Conservation (phyloP, 169 alveolate genomes). For the Eimeria sp. region DNA sequence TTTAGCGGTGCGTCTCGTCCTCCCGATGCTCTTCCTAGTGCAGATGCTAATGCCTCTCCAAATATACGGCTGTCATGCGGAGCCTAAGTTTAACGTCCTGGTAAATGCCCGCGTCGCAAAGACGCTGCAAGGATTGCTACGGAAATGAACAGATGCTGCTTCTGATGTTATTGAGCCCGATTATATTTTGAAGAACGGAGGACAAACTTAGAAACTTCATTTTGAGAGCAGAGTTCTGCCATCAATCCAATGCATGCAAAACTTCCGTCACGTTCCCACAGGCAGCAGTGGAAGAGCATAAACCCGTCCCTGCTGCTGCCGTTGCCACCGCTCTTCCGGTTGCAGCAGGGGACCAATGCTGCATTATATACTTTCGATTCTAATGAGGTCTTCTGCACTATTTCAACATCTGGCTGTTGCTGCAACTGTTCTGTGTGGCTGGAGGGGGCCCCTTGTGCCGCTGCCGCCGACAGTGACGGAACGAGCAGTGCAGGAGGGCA, state of each 20-base stretch:
- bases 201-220: not conserved
- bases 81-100: not conserved
- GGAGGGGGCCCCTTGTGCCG: constrained; percentile 38
- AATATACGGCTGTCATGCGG: not conserved
- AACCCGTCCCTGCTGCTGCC: constrained; percentile 40
- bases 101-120: not conserved
- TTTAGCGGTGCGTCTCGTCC: not conserved
- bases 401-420: not conserved
- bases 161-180: not conserved
- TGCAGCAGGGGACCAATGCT: not conserved
- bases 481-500: constrained; percentile 58
- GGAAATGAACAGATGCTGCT: not conserved
- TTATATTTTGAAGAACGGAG: not conserved
- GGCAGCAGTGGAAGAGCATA: constrained; percentile 21
- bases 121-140: not conserved
- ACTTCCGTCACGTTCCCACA: not conserved
- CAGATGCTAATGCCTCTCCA: not conserved
- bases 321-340: not conserved
- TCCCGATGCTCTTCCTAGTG: not conserved
- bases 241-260: not conserved
- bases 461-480: constrained; percentile 58
- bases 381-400: not conserved
- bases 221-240: not conserved
- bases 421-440: not conserved
- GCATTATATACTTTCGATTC: not conserved